Evolutionary conservation across 768 basidiomycete genomes (phyloP), one percentile per base, ranked within the genome.

Genomic region (Russula vinacea): DNA sequence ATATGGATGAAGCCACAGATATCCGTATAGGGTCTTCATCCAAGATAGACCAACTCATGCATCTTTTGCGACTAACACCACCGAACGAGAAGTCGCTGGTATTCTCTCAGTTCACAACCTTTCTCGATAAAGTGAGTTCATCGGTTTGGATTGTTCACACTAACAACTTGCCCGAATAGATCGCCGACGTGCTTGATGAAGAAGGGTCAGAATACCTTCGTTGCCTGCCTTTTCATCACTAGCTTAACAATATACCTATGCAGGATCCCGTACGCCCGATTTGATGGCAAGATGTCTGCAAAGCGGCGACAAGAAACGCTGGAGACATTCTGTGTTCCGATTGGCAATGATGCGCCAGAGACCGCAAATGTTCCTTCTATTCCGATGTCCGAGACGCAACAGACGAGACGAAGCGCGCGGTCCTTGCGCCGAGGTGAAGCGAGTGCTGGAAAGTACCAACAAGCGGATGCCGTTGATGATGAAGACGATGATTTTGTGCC

Each of bases 21-120:
- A 72, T 81, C 8, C 78, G 79, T 22, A 69, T 73, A 3, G 84
- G 83, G 3, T 83, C 90, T 7, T 94, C 93, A 24, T 90, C 90
- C 13, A 95, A 95, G 75, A 89, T 93, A 57, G 88, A 90, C 57
- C 91, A 93, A 69, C 77, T 95, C 17, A 72, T 92, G 24, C 82
- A 89, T 58, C 80, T 93, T 49, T 78, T 95, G 49, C 78, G 81
- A 65, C 74, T 93, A 14, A 89, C 84, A 6, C 89, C 89, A 0
- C 64, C 69, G 4, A 81, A 79, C 1, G 89, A 92, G 66, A 95
- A 95, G 73, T 88, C 88, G 2, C 77, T 95, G 3, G 91, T 95
- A 1, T 95, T 95, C 71, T 92, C 90, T 3, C 93, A 95, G 69
- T 95, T 94, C 70, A 95, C 92, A 4, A 82, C 84, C 3, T 94